Conservation (phyloP, 192 early-diverging fungal genomes). For the Geranomyces michiganensis region DNA sequence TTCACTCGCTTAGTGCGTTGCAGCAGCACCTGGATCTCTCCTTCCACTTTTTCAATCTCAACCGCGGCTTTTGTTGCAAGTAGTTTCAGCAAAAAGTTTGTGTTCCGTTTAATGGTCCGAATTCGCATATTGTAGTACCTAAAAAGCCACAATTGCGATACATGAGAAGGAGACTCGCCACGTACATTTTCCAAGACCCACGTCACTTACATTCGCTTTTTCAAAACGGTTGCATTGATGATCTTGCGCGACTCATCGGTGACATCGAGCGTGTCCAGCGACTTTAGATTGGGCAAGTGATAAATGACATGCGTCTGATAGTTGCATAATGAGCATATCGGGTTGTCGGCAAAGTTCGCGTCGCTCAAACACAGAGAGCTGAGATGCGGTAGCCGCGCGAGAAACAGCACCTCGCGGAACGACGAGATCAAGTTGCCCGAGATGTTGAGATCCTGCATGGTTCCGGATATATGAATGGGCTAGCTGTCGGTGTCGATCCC, state of each 20-base stretch:
- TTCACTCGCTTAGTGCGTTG: slow-evolving; percentile 32
- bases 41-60: slow-evolving; percentile 34
- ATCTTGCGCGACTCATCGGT: slow-evolving; percentile 58
- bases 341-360: slow-evolving; percentile 62
- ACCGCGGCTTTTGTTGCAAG: slow-evolving; percentile 30
- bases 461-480: too few relatives aligned
- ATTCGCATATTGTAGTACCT: slow-evolving; percentile 71
- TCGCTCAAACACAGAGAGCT: slow-evolving; percentile 51
- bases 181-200: background rate
- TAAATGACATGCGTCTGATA: slow-evolving; percentile 68
- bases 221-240: slow-evolving; percentile 60
- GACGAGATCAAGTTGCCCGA: slow-evolving; percentile 61
- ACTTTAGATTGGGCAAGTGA: slow-evolving; percentile 52
- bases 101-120: slow-evolving; percentile 60
- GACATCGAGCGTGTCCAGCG: slow-evolving; percentile 60
- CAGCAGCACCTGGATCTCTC: slow-evolving; percentile 35
- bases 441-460: slow-evolving; percentile 49
- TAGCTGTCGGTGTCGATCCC: background rate
- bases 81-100: slow-evolving; percentile 56
- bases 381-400: slow-evolving; percentile 51
- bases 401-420: slow-evolving; percentile 59
- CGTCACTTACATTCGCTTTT: slow-evolving; percentile 60
- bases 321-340: slow-evolving; percentile 59
- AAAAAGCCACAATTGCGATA: background rate
- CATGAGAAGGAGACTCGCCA: slow-evolving; percentile 1